Percentiles rank a stretch among this genome's conserved stretches.
phyloP scores from a whole-genome alignment of 768 basidiomycete species.

The Mycena sanguinolenta region DNA sequence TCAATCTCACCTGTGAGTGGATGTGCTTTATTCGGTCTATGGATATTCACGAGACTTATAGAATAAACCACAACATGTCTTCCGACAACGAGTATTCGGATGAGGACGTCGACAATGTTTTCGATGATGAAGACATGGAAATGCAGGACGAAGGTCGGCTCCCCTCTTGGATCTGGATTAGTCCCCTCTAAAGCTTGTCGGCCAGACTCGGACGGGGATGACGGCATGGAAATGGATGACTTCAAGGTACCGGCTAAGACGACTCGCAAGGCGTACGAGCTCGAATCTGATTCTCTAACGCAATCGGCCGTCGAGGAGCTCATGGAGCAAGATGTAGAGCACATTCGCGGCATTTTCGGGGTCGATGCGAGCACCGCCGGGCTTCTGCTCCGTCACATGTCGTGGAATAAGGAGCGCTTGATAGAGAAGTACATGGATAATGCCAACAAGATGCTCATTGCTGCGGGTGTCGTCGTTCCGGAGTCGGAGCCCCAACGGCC shows the following conservation, averaged over 20 bases:
- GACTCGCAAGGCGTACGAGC: slow-evolving; percentile 82
- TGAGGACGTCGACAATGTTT: slow-evolving; percentile 35
- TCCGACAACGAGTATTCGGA: slow-evolving; percentile 39
- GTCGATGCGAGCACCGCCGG: slow-evolving; percentile 88
- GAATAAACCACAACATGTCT: slow-evolving; percentile 27
- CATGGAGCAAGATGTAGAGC: slow-evolving; percentile 85
- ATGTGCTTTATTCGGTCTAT: not conserved
- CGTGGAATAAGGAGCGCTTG: slow-evolving; percentile 97
- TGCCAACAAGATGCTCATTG: slow-evolving; percentile 74
- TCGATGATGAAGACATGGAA: slow-evolving; percentile 34
- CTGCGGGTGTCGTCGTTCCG: slow-evolving; percentile 75
- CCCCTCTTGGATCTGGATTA: slow-evolving; percentile 47
- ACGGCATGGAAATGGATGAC: slow-evolving; percentile 83
- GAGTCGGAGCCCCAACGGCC: slow-evolving; percentile 55
- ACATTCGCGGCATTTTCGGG: slow-evolving; percentile 89
- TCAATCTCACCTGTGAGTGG: not conserved
- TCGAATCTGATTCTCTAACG: slow-evolving; percentile 84
- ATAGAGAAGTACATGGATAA: slow-evolving; percentile 99
- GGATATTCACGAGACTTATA: not conserved
- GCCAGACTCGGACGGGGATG: slow-evolving; percentile 51
- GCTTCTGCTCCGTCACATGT: slow-evolving; percentile 83
- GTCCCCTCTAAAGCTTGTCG: not conserved
- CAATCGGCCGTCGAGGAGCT: slow-evolving; percentile 81
- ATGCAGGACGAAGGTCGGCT: slow-evolving; percentile 31
- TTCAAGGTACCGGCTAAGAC: slow-evolving; percentile 69